phyloP scores from a whole-genome alignment of 805 yeast genomes.

The Monosporozyma aquatica region DNA sequence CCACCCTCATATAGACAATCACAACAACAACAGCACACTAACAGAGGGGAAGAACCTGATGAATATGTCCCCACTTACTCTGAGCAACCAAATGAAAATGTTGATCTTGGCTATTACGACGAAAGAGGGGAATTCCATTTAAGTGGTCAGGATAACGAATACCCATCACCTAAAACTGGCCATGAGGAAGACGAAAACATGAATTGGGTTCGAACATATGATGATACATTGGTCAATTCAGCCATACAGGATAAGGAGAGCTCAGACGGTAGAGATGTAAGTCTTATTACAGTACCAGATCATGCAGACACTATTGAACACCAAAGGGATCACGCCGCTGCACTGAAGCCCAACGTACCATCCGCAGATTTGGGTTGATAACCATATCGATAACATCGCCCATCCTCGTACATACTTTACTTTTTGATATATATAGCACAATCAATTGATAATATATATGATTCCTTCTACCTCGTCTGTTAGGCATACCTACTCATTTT shows the following conservation, averaged over 20 bases:
- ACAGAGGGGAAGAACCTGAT: constrained; percentile 22
- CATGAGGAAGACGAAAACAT: not conserved
- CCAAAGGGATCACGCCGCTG: not conserved
- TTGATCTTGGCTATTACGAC: constrained; percentile 73
- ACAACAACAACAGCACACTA: constrained; percentile 40
- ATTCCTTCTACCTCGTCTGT: too few relatives aligned
- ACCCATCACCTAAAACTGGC: not conserved
- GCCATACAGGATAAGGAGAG: not conserved
- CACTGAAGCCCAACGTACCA: not conserved
- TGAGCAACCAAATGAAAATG: constrained; percentile 46
- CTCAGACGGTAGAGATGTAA: not conserved
- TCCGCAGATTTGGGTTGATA: not conserved
- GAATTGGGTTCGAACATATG: constrained; percentile 4
- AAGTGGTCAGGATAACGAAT: constrained; percentile 19
- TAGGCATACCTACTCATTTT: too few relatives aligned
- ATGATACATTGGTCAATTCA: not conserved
- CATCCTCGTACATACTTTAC: too few relatives aligned
- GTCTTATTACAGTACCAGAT: not conserved
- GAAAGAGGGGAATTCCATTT: constrained; percentile 41
- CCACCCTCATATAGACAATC: constrained; percentile 58
- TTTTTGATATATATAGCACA: too few relatives aligned
- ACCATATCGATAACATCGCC: not conserved
- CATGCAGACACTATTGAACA: not conserved
- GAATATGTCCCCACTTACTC: constrained; percentile 60
- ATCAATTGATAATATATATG: too few relatives aligned